A percentile compares a stretch with the other conserved stretches of the same genome.
Evolutionary conservation across 805 yeast species (phyloP).

Genomic region (Lipomyces starkeyi): DNA sequence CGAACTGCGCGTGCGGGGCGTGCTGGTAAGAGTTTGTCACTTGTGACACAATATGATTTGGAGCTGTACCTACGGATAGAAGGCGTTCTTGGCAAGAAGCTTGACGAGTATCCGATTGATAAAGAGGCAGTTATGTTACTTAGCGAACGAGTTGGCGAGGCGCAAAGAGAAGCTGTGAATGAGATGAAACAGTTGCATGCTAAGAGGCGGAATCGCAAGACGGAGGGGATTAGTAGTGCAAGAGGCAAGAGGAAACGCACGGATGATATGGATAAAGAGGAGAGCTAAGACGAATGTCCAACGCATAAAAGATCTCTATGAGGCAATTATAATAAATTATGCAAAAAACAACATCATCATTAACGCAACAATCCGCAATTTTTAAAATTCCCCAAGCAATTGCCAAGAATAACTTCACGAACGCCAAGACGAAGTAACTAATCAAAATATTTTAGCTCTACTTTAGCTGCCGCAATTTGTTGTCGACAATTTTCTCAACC

Average conservation of each 20-base stretch:
- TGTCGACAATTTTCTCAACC: slow-evolving; percentile 56
- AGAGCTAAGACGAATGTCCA: slow-evolving; percentile 33
- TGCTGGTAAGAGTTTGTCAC: slow-evolving; percentile 82
- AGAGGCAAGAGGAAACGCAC: slow-evolving; percentile 50
- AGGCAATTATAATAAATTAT: neutral
- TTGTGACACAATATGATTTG: slow-evolving; percentile 93
- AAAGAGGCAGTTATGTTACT: slow-evolving; percentile 76
- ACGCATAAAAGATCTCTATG: slow-evolving; percentile 1
- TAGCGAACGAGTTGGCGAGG: slow-evolving; percentile 87
- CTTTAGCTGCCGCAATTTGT: slow-evolving; percentile 45
- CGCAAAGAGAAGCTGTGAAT: slow-evolving; percentile 85
- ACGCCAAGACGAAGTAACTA: neutral
- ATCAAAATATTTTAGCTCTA: neutral
- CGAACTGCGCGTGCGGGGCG: slow-evolving; percentile 96
- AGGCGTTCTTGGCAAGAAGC: slow-evolving; percentile 78
- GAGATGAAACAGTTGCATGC: slow-evolving; percentile 73
- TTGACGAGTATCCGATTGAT: slow-evolving; percentile 82
- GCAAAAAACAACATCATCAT: neutral
- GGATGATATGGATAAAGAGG: slow-evolving; percentile 57
- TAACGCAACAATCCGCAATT: neutral
- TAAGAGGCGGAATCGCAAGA: slow-evolving; percentile 46
- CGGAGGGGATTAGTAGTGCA: slow-evolving; percentile 33
- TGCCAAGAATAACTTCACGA: neutral
- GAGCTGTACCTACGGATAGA: slow-evolving; percentile 89
- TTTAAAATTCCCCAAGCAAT: neutral